Conservation (phyloP, 768 basidiomycete genomes). For the Trichaptum fuscoviolaceum region DNA sequence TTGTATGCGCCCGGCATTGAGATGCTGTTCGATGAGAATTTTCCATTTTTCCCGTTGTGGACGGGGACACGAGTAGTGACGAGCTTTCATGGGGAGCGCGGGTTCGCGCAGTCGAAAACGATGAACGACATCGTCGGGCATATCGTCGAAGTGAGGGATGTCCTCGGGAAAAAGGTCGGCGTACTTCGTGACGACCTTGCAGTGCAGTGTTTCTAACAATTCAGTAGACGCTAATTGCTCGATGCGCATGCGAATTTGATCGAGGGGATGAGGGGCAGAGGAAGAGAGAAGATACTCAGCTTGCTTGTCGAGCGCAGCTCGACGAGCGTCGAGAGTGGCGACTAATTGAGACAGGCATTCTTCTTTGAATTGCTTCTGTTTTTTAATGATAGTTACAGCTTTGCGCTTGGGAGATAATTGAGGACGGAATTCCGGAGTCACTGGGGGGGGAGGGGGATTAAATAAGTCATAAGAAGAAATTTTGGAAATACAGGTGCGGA, state of each 20-base stretch:
- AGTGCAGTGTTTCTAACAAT: constrained; percentile 1
- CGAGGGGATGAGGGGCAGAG: constrained; percentile 10
- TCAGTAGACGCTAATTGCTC: constrained; percentile 9
- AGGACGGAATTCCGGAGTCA: neutral
- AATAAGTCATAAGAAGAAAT: constrained; percentile 12
- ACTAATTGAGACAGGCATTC: neutral
- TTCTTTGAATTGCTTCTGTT: neutral
- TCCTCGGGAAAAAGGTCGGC: constrained; percentile 19
- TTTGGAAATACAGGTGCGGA: constrained; percentile 6
- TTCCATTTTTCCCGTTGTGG: constrained; percentile 31
- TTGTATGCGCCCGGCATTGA: constrained; percentile 26
- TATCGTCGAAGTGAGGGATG: constrained; percentile 19
- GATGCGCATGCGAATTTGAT: constrained; percentile 14
- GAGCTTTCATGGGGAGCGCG: constrained; percentile 16
- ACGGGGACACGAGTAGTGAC: constrained; percentile 27
- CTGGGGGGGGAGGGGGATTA: neutral
- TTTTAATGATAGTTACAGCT: too few species aligned
- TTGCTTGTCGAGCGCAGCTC: neutral
- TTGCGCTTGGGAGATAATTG: neutral
- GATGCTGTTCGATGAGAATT: constrained; percentile 27
- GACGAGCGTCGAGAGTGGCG: neutral
- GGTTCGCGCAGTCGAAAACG: constrained; percentile 25
- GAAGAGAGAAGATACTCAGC: neutral
- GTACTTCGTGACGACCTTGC: constrained; percentile 11
- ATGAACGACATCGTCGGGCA: constrained; percentile 21